Conservation (phyloP, 495 filamentous ascomycete genomes). For the Xylaria intraflava region DNA sequence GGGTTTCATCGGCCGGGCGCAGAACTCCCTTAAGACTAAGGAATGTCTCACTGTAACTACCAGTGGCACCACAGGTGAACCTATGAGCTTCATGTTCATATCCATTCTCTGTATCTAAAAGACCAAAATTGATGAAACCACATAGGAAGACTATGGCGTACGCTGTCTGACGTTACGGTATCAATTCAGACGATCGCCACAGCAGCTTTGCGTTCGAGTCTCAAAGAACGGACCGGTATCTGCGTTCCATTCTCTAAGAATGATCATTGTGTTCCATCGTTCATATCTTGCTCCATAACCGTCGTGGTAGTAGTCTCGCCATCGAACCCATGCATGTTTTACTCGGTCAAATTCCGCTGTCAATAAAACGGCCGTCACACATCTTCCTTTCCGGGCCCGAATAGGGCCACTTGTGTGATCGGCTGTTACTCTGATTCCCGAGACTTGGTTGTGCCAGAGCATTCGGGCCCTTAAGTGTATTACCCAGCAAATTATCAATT, state of each 20-base stretch:
- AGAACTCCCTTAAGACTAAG: not conserved
- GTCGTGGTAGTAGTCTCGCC: not conserved
- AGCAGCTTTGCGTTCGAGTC: not conserved
- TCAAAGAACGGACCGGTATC: not conserved
- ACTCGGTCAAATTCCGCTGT: constrained; percentile 1
- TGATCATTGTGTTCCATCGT: not conserved
- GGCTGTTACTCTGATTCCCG: not conserved
- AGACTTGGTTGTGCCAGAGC: not conserved
- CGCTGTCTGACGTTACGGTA: not conserved
- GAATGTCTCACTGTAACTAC: not conserved
- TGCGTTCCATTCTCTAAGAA: not conserved
- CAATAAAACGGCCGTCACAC: not conserved
- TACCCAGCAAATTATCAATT: not conserved
- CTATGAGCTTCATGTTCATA: not conserved
- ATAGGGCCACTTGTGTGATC: not conserved
- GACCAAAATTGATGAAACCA: not conserved
- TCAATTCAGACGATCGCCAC: not conserved
- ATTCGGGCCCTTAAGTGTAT: not conserved
- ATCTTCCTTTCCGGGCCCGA: not conserved
- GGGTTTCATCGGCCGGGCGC: not conserved
- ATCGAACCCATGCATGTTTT: not conserved
- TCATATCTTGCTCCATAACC: not conserved
- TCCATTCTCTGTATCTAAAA: not conserved
- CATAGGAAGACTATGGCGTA: not conserved
- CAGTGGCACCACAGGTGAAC: not conserved